phyloP scores from a whole-genome alignment of 345 rosid genomes.

The Physaria fendleri region DNA sequence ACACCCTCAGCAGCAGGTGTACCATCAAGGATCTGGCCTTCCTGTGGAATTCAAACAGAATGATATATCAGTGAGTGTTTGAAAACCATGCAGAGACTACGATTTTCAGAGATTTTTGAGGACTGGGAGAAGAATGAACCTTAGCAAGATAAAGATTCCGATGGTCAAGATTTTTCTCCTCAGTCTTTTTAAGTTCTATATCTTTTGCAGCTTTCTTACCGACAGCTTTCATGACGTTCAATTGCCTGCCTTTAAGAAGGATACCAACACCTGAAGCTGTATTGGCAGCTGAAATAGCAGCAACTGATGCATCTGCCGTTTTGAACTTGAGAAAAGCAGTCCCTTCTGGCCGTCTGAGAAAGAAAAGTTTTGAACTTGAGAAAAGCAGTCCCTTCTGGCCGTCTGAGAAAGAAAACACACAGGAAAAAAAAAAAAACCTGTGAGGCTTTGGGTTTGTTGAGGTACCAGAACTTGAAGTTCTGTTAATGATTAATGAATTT shows the following conservation, averaged over 20 bases:
- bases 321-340: constrained; percentile 88
- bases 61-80: not conserved
- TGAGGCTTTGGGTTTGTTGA: not conserved
- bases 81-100: not conserved
- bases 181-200: constrained; percentile 63
- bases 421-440: not conserved
- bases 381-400: constrained; percentile 88
- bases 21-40: constrained; percentile 81
- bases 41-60: constrained; percentile 37
- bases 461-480: not conserved
- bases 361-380: constrained; percentile 82
- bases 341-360: constrained; percentile 87
- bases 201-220: constrained; percentile 73
- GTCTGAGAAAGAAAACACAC: constrained; percentile 43
- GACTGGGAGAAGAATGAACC: constrained; percentile 30
- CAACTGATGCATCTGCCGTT: constrained; percentile 55
- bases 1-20: constrained; percentile 88
- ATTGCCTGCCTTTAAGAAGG: constrained; percentile 74
- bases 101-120: not conserved
- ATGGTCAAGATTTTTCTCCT: constrained; percentile 61
- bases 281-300: constrained; percentile 70
- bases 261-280: constrained; percentile 59
- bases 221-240: constrained; percentile 67
- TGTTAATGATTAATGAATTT: not conserved
- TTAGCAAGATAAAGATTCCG: constrained; percentile 86